Percentiles rank a stretch among this genome's conserved stretches.
phyloP scores from a whole-genome alignment of 306 rosid species.

The Inga laurina region DNA sequence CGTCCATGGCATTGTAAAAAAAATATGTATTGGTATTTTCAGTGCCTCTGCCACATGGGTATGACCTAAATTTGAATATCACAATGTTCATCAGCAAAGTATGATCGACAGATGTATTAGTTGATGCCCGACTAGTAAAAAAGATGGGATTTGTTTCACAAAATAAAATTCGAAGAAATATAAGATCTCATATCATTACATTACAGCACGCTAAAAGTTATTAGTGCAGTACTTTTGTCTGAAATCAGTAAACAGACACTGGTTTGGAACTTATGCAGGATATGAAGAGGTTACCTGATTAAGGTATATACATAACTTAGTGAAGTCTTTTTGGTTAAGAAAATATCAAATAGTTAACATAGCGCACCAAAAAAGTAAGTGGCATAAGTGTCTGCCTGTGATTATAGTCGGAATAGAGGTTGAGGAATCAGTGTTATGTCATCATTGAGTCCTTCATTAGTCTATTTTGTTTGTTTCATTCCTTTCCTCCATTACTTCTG shows the following conservation, averaged over 20 bases:
- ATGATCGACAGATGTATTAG: not conserved
- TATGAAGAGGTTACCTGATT: not conserved
- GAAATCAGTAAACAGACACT: not conserved
- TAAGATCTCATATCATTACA: not conserved
- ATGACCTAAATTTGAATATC: not conserved
- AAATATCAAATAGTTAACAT: not conserved
- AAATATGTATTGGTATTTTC: not conserved
- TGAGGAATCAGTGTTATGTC: not conserved
- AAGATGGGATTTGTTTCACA: not conserved
- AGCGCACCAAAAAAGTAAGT: not conserved
- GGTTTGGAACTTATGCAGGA: not conserved
- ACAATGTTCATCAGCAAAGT: not conserved
- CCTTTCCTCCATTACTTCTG: not conserved
- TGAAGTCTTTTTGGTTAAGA: not conserved
- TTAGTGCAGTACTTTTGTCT: not conserved
- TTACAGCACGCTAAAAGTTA: not conserved
- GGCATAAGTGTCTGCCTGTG: not conserved
- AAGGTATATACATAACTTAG: not conserved
- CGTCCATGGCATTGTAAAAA: not conserved
- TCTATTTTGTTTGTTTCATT: not conserved
- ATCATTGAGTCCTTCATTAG: not conserved
- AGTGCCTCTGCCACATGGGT: not conserved
- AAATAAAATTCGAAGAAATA: too few relatives aligned
- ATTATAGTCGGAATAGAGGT: not conserved
- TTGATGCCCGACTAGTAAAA: not conserved